Evolutionary conservation across 2,329 filamentous ascomycete genomes (phyloP), one percentile per base, ranked within the genome.

Genomic region (Dactylellina haptotyla): DNA sequence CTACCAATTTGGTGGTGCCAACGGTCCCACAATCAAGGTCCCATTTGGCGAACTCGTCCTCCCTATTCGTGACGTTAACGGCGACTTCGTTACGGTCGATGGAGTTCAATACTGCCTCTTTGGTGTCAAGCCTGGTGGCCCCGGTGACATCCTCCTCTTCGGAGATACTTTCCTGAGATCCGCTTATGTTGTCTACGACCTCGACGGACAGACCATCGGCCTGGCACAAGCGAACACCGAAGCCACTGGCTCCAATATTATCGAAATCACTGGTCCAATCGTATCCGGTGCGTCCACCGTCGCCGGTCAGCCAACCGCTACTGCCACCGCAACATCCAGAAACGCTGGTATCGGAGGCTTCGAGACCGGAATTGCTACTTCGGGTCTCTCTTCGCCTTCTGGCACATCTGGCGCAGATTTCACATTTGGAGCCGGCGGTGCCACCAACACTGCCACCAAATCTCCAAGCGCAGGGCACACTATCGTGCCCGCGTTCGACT

Each of bases 131-230:
- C 87, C 87, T n/a, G 1, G 84, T 84, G 4, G 75, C 79, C 1
- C 82, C 84, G 32, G 84, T 85, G 18, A 84, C 84, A 53, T 86
- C 91, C 1, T 69, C 71, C 61, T 82, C 26, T 72, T 93, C 28
- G 90, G 90, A 14, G 90, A 92, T 79, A 90, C 90, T 0, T 93
- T 93, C 80, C 82, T 93, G 62, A 84, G 90, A 53, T 89, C 88
- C 37, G 90, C 90, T 0, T 93, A 93, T 76, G 85, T 91, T 8
- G 90, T 93, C 8, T 92, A 90, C 79, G 89, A 92, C 79, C 83
- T 92, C 16, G 86, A 84, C 53, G 59, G 59, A 28, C 30, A 51
- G 23, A 65, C 46, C 10, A 65, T 72, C 28, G 67, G 67, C 23
- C 26, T 72, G 18, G 67, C 67, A 14, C 67, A 72, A 30, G 59